Base-by-base conservation (phyloP, 2,329 filamentous ascomycete genomes). In the Neonectria sp. region DNA sequence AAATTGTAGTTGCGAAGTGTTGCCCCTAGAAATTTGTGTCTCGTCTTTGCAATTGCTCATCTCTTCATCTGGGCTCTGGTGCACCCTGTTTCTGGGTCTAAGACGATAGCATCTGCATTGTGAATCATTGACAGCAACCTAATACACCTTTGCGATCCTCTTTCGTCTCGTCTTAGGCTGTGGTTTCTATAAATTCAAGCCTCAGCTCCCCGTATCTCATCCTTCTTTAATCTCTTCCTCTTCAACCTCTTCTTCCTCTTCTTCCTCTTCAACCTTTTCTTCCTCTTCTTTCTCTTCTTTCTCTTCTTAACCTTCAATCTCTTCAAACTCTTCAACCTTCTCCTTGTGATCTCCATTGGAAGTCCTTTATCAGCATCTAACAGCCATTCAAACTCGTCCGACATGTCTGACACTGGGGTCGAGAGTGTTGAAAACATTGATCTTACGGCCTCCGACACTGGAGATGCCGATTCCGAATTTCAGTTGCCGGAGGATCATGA, bases 1-100 rank as follows among this genome's bases (percentile, higher is more conserved):
- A 85, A 82, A 73, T 68, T 84, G 65, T 85, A 69, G 51, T 35
- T 24, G 25, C 11, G 2, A 13, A 29, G 25, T 6, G 27, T n/a
- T 17, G 15, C 25, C 48, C 15, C 12, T 12, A 3, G 15, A 29
- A 24, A 9, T 12, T 21, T 8, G 40, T 45, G n/a, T 24, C 6
- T 12, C 40, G 2, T 24, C n/a, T 45, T 45, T 24, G 40, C n/a
- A 24, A 45, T 21, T 21, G n/a, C n/a, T 45, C 40, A 3, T 12
- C 11, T 24, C 8, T 45, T 24, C n/a, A 9, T 45, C 40, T 45
- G n/a, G n/a, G 1, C 8, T 9, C n/a, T 45, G 40, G 40, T 11
- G 9, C n/a, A 45, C n/a, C 17, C 3, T 11, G 40, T 45, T 24
- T 31, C 12, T 9, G 27, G 5, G 8, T 17, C 27, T 51, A 9